A percentile compares a stretch with the other conserved stretches of the same genome.
Evolutionary conservation across 257 asterid genomes (phyloP).

Genomic region (Eucommia ulmoides): DNA sequence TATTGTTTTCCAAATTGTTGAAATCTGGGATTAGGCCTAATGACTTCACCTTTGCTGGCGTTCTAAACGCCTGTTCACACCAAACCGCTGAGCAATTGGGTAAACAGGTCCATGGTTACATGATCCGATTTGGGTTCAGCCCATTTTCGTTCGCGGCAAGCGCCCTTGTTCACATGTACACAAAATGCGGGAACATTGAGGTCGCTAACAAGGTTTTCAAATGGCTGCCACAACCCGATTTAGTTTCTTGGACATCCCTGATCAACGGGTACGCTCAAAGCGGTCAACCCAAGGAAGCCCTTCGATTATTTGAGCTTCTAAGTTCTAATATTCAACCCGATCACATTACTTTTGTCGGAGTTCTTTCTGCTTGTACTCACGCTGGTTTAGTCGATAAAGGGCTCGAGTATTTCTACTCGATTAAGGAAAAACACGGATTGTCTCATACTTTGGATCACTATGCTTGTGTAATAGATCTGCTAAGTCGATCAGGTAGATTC

Average conservation of each 20-base stretch:
- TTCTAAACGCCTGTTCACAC: constrained; percentile 44
- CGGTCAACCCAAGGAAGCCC: constrained; percentile 32
- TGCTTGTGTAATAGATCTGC: constrained; percentile 53
- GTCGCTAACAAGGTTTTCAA: constrained; percentile 35
- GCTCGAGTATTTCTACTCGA: constrained; percentile 20
- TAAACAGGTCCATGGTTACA: constrained; percentile 38
- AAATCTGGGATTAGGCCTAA: constrained; percentile 39
- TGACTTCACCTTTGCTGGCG: constrained; percentile 51
- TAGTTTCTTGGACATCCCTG: constrained; percentile 34
- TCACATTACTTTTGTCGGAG: constrained; percentile 35
- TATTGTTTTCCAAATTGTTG: constrained; percentile 41
- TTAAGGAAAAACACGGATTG: constrained; percentile 22
- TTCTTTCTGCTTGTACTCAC: constrained; percentile 42
- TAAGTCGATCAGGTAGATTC: constrained; percentile 37
- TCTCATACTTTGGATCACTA: constrained; percentile 43
- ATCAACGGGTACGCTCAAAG: constrained; percentile 34
- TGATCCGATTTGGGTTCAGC: constrained; percentile 48
- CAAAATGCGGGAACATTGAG: constrained; percentile 45
- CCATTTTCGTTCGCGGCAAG: constrained; percentile 18
- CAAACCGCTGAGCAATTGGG: constrained; percentile 63
- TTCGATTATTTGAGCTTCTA: constrained; percentile 28
- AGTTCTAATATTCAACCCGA: constrained; percentile 22
- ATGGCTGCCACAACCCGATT: constrained; percentile 30
- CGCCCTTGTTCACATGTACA: constrained; percentile 45
- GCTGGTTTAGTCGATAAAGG: constrained; percentile 43